These are phyloP conservation scores for Catharanthus roseus DNA, from an alignment of 257 asterid species.

Conservation along the genomic window DNA sequence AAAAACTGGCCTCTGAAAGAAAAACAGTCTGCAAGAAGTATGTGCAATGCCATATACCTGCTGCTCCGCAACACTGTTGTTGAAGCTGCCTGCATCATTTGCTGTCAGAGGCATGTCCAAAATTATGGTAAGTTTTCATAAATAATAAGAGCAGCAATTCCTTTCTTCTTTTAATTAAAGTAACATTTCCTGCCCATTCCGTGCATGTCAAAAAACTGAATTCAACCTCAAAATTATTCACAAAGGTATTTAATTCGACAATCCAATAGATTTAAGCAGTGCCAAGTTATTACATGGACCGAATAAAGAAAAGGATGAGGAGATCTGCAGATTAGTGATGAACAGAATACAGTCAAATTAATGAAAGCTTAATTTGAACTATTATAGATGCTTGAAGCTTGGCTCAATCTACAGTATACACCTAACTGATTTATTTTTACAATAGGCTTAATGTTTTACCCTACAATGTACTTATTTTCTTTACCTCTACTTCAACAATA, in stretches of 20 bases:
- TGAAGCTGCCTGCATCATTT: constrained; percentile 93
- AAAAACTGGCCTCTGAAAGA: background rate
- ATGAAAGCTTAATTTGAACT: background rate
- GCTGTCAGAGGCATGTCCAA: constrained; percentile 46
- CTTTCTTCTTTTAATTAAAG: background rate
- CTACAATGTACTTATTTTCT: background rate
- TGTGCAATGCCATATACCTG: constrained; percentile 52
- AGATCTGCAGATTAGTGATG: background rate
- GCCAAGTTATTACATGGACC: background rate
- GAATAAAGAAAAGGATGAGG: background rate
- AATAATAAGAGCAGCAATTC: background rate
- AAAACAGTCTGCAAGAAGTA: constrained; percentile 12
- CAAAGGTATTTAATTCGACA: background rate
- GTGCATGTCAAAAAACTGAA: background rate
- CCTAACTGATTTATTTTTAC: background rate
- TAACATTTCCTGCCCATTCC: background rate
- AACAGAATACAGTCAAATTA: background rate
- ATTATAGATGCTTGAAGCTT: background rate
- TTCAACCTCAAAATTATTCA: background rate
- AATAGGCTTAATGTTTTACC: background rate
- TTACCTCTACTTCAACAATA: background rate
- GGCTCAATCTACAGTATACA: constrained; percentile 3
- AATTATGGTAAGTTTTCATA: background rate
- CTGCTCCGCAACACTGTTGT: constrained; percentile 91
- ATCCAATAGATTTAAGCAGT: background rate